Percentiles rank a stretch among this genome's conserved stretches.
Conservation (phyloP, 2,329 filamentous ascomycete genomes). For the Epichloe aotearoae region DNA sequence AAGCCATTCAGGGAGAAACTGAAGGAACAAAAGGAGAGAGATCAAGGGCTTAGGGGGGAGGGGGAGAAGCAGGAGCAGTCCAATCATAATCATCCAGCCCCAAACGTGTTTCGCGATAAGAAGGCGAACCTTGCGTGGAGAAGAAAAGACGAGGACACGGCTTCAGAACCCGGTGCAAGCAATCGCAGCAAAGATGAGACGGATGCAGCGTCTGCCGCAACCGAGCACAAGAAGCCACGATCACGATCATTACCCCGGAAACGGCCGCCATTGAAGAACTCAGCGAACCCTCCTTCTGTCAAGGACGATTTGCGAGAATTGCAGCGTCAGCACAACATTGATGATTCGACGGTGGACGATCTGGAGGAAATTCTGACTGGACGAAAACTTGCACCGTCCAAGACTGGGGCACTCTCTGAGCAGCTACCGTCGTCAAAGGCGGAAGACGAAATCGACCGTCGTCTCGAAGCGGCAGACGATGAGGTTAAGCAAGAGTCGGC, state of each 20-base stretch:
- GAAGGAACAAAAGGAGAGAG: constrained; percentile 7
- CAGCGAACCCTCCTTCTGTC: constrained; percentile 38
- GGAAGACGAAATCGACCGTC: constrained; percentile 10
- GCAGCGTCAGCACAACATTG: constrained; percentile 37
- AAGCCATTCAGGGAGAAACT: constrained; percentile 8
- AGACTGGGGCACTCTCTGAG: constrained; percentile 14
- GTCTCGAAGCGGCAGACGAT: neutral
- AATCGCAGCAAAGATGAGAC: constrained; percentile 13
- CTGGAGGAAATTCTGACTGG: constrained; percentile 36
- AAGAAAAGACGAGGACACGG: constrained; percentile 16
- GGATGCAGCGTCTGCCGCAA: constrained; percentile 12
- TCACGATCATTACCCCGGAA: constrained; percentile 29
- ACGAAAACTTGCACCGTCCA: constrained; percentile 17
- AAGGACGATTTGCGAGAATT: constrained; percentile 43
- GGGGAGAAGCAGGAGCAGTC: neutral
- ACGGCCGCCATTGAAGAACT: constrained; percentile 36
- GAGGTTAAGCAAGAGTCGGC: constrained; percentile 1
- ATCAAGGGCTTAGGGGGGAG: neutral
- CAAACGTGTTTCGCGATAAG: constrained; percentile 12
- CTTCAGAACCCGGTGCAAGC: constrained; percentile 18
- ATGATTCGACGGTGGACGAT: constrained; percentile 48
- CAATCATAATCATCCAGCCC: constrained; percentile 4
- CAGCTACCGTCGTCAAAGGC: constrained; percentile 13
- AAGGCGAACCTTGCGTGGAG: constrained; percentile 14
- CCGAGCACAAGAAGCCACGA: constrained; percentile 15